Base-by-base conservation (phyloP, 208 protist genomes). In the Wallacemonas sp. region DNA sequence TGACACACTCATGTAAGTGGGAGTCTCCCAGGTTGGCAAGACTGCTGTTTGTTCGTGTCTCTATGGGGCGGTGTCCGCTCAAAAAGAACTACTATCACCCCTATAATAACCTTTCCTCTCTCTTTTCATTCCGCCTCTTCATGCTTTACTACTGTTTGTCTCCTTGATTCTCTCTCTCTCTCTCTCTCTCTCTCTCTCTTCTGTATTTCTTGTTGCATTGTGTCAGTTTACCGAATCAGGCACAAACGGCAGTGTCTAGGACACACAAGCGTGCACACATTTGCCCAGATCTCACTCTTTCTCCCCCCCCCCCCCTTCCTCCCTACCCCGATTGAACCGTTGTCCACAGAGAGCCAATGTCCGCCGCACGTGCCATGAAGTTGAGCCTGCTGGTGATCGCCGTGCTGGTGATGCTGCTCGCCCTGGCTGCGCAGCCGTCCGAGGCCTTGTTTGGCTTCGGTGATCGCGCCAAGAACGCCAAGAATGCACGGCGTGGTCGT, bases 371-470 rank as follows among this genome's bases (percentile, higher is more conserved):
- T 49, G 5, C 44, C 5, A 10, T 49, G 18, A 49, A 32, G 18
- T 18, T 55, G 23, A 66, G 26, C 31, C n/a, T 68, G 11, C 48
- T 48, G 16, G 23, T 70, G 36, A 25, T 71, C 3, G 44, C 23
- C 7, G 22, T 44, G 20, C 16, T 72, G 65, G n/a, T 69, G 22
- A 26, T 69, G 0, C 3, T 62, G 52, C 45, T 76, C n/a, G 33
- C 45, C 26, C 23, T 59, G 4, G 26, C 50, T 23, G 38, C 57
- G 2, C 25, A 55, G 26, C 39, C 65, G 1, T 62, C 39, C 63
- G 49, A 36, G 10, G 74, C 64, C 20, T 62, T 41, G 26, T 2
- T 70, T 31, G 57, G 61, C 42, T 25, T 32, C 20, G 11, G 52
- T n/a, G 25, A 33, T 39, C 18, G 38, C 45, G 16, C 10, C 38